Evolutionary conservation across 768 basidiomycete genomes (phyloP).

Genomic region (Tulasnella sp.): DNA sequence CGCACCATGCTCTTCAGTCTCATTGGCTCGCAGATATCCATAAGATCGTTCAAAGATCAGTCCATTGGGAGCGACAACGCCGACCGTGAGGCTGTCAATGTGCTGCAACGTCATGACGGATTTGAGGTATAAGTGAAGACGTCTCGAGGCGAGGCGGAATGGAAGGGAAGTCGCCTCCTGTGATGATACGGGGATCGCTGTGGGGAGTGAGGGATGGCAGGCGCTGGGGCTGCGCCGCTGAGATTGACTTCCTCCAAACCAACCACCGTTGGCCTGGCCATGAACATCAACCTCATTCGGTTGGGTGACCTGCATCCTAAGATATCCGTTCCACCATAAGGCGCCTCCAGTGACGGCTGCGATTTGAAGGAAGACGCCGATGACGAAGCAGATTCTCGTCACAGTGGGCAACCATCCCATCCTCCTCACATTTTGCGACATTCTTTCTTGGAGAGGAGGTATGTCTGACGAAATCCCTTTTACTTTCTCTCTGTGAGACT

Average conservation of each 20-base stretch:
- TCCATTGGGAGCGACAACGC: constrained; percentile 37
- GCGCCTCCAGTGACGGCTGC: too few species aligned
- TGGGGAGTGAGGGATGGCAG: constrained; percentile 4
- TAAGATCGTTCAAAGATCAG: constrained; percentile 36
- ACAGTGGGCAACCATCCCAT: too few species aligned
- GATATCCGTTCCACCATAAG: too few species aligned
- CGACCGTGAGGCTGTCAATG: constrained; percentile 42
- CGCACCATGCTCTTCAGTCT: constrained; percentile 20
- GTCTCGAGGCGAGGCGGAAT: background rate
- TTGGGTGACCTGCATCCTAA: background rate
- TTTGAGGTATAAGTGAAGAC: background rate
- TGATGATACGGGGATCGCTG: background rate
- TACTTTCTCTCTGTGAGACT: too few species aligned
- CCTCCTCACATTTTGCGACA: too few species aligned
- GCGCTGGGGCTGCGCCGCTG: background rate
- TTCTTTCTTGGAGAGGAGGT: too few species aligned
- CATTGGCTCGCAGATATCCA: constrained; percentile 37
- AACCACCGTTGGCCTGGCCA: background rate
- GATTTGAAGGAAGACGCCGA: too few species aligned
- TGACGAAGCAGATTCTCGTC: too few species aligned
- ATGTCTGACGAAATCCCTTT: too few species aligned
- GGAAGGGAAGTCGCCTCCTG: background rate
- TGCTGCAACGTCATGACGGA: constrained; percentile 17
- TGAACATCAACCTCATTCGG: too few species aligned
- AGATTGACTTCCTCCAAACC: background rate